Evolutionary conservation across 768 basidiomycete species (phyloP).

Genomic region (Boletus sp.): DNA sequence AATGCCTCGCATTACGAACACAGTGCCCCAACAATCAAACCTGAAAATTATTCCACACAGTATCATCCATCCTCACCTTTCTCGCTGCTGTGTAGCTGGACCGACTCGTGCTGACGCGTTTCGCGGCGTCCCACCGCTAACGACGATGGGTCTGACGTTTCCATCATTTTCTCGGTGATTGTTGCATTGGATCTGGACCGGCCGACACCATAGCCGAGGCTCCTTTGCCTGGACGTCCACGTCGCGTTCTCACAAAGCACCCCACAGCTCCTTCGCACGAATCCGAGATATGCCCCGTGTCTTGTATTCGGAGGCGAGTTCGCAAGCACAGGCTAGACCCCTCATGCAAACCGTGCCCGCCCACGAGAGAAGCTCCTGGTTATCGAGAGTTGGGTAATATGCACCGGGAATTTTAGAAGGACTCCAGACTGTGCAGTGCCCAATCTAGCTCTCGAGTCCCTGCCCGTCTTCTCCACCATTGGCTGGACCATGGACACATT

Average conservation of each 20-base stretch:
- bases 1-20: slow-evolving; percentile 9
- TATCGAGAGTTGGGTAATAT: neutral
- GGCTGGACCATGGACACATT: neutral
- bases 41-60: neutral
- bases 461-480: neutral
- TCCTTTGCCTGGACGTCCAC: neutral
- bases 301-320: neutral
- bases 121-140: neutral
- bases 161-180: neutral
- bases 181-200: neutral
- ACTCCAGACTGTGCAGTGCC: neutral
- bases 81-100: neutral
- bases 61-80: neutral
- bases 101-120: neutral
- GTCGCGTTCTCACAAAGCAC: neutral
- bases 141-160: neutral
- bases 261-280: neutral
- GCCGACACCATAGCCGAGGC: neutral
- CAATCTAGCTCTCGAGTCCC: neutral
- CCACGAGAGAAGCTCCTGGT: neutral
- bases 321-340: neutral
- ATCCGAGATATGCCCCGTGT: neutral
- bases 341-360: neutral
- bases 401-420: neutral
- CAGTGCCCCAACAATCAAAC: slow-evolving; percentile 1